These are phyloP conservation scores for Benincasa hispida DNA, from an alignment of 306 rosid genomes.

Conservation along the genomic window DNA sequence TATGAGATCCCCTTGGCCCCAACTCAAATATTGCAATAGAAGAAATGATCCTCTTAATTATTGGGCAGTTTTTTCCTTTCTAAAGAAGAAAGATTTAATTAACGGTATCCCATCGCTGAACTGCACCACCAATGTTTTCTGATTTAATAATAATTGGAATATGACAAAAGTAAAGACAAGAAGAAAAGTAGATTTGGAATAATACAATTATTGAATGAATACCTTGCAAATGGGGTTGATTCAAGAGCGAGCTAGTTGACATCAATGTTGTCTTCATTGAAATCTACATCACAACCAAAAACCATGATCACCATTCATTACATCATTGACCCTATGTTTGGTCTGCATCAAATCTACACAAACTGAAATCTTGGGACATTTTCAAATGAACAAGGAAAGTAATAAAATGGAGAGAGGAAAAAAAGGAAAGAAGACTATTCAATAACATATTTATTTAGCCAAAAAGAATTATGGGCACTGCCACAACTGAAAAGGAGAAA, in stretches of 20 bases:
- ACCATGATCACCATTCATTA: background rate
- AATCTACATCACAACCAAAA: background rate
- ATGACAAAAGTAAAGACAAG: slow-evolving; percentile 1
- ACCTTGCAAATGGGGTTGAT: background rate
- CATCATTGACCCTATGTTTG: background rate
- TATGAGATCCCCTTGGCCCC: background rate
- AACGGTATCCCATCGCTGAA: background rate
- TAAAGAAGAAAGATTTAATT: background rate
- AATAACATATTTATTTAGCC: background rate
- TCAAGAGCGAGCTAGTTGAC: background rate
- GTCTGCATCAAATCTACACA: background rate
- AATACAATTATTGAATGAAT: slow-evolving; percentile 5
- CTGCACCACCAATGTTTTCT: slow-evolving; percentile 1
- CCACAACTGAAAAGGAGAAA: background rate
- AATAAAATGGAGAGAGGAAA: background rate
- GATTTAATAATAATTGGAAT: background rate
- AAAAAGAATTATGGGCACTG: background rate
- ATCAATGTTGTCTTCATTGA: slow-evolving; percentile 2
- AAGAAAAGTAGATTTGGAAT: slow-evolving; percentile 1
- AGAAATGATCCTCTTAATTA: background rate
- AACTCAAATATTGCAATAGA: background rate
- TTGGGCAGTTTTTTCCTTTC: background rate
- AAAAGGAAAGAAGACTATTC: background rate
- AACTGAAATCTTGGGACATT: background rate
- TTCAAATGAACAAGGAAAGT: background rate